Base-by-base conservation (phyloP, 2,329 filamentous ascomycete genomes). In the Hawksworthiomyces lignivorus region DNA sequence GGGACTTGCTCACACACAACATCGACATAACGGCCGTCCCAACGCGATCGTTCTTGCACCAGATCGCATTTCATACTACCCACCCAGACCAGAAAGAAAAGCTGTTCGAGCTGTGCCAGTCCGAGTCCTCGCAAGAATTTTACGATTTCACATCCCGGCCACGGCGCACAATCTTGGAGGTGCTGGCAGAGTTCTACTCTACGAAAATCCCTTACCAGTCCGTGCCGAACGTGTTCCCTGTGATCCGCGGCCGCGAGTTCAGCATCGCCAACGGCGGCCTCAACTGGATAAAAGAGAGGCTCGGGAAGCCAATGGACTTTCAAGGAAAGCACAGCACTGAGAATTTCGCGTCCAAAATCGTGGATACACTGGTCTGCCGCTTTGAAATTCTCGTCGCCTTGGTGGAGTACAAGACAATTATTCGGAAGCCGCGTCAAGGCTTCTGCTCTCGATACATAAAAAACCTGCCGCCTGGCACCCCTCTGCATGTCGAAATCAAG, bases 141-240 rank as follows among this genome's bases (percentile, higher is more conserved):
- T 97, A 87, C 65, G 90, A 98, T 63, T 98, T 98, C 58, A 92
- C 92, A 1, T 89, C 89, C 0, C 80, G 92, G 8, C 86, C 90
- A 1, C 82, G 88, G 26, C 82, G 92, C 26, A 94, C 85, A 45
- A 95, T 97, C 44, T 68, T 98, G 6, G 92, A 98, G 62, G 83
- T 95, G 4, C 73, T 98, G 21, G 81, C 90, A 43, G 92, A 98
- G 53, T 98, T 98, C 54, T 75, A 84, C 31, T 82, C 77, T 0
- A 83, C 97, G 41, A 82, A 81, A 48, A 78, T 98, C 3, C 89
- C 92, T 0, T 85, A 81, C 63, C 69, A 82, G 42, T 77, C 82
- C 36, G 71, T 82, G 2, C 71, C 85, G 9, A 78, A 82, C 41
- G 70, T 89, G 14, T 81, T 98, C 41, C 92, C 92, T 0, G 55